Evolutionary conservation across 371 early-diverging fungal species (phyloP).

Genomic region (Massospora cicadina): DNA sequence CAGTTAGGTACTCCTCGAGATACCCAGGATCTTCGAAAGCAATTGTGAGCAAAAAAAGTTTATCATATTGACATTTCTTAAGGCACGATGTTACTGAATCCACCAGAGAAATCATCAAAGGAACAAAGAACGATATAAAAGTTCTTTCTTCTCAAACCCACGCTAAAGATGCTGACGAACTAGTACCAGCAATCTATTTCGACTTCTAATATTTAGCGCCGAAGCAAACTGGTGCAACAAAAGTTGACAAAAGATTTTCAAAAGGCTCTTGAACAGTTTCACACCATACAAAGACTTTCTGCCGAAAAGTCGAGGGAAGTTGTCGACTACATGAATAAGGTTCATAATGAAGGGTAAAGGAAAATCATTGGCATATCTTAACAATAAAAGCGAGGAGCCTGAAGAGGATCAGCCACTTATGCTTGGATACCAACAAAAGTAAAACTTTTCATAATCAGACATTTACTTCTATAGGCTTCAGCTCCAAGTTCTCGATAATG

Average conservation of each 20-base stretch:
- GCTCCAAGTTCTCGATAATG: constrained; percentile 63
- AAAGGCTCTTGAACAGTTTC: constrained; percentile 72
- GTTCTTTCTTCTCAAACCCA: constrained; percentile 18
- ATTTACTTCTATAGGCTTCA: constrained; percentile 25
- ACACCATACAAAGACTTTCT: constrained; percentile 57
- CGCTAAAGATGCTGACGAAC: background rate
- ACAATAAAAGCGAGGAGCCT: background rate
- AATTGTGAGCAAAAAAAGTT: constrained; percentile 30
- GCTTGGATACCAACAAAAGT: constrained; percentile 6
- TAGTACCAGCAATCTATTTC: background rate
- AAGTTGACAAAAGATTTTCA: constrained; percentile 85
- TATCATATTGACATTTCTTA: constrained; percentile 10
- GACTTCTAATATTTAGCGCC: constrained; percentile 22
- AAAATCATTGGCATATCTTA: background rate
- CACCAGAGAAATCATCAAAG: constrained; percentile 63
- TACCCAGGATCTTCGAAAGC: constrained; percentile 46
- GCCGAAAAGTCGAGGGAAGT: constrained; percentile 75
- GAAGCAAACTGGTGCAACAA: constrained; percentile 57
- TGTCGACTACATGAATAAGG: constrained; percentile 35
- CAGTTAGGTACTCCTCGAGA: constrained; percentile 63
- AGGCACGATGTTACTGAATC: constrained; percentile 66
- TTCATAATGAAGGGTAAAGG: constrained; percentile 4
- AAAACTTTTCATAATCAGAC: background rate
- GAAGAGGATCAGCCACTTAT: constrained; percentile 7
- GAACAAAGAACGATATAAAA: constrained; percentile 59